Percentiles rank a stretch among this genome's conserved stretches.
These are phyloP conservation scores for Tripterygium wilfordii DNA, from an alignment of 177 flowering plant species.

Conservation along the genomic window DNA sequence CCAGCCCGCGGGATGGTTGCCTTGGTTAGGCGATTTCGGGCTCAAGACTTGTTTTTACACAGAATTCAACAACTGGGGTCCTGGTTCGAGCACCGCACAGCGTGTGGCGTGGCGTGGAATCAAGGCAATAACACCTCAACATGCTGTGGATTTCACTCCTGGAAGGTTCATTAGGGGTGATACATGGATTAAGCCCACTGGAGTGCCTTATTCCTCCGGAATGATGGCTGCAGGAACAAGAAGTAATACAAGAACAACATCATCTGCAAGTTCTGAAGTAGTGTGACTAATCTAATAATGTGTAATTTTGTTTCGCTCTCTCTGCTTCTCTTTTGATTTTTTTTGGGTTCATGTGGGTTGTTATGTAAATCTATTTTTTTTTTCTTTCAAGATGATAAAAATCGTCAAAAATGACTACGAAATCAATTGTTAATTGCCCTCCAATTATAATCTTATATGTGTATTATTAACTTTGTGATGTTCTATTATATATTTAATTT, in stretches of 20 bases:
- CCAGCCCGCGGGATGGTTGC: conserved; percentile 40
- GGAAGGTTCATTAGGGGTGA: conserved; percentile 21
- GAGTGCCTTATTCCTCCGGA: conserved; percentile 41
- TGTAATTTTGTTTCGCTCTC: too few species aligned
- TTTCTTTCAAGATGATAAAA: too few species aligned
- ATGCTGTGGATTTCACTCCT: conserved; percentile 17
- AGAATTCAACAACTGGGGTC: conserved; percentile 43
- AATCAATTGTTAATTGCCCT: too few species aligned
- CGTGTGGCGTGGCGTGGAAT: conserved; percentile 52
- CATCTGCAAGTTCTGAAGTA: too few species aligned
- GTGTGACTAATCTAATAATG: too few species aligned
- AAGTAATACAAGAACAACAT: not conserved
- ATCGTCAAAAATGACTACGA: too few species aligned
- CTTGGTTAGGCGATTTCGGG: conserved; percentile 30
- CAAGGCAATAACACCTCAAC: conserved; percentile 17
- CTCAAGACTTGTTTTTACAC: conserved; percentile 32
- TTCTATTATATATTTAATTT: too few species aligned
- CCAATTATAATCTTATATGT: too few species aligned
- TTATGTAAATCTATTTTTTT: too few species aligned
- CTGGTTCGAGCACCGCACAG: conserved; percentile 21
- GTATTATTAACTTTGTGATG: too few species aligned
- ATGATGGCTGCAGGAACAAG: conserved; percentile 1
- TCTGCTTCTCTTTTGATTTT: too few species aligned
- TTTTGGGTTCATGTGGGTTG: too few species aligned
- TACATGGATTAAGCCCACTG: conserved; percentile 23